phyloP scores from a whole-genome alignment of 805 yeast genomes.

The Metschnikowia arizonensis region DNA sequence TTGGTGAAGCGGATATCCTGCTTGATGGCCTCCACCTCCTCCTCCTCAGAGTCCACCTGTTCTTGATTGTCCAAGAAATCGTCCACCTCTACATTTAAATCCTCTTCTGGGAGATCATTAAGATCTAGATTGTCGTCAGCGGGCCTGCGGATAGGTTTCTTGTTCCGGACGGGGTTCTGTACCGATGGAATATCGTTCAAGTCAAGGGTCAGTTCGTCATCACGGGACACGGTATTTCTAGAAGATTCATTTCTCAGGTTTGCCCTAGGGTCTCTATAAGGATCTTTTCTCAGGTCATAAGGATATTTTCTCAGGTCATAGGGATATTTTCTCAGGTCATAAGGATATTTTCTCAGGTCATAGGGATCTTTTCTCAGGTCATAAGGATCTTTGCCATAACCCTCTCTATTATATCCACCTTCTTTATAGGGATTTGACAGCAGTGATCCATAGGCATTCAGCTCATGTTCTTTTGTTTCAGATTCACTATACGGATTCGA shows the following conservation, averaged over 20 bases:
- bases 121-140: slow-evolving; percentile 31
- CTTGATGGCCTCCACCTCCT: slow-evolving; percentile 82
- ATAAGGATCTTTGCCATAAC: too few species aligned
- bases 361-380: too few species aligned
- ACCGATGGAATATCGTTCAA: slow-evolving; percentile 37
- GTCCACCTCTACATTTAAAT: slow-evolving; percentile 37
- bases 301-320: background rate
- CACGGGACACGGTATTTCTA: background rate
- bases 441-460: slow-evolving; percentile 7
- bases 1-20: slow-evolving; percentile 79
- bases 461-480: slow-evolving; percentile 2
- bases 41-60: slow-evolving; percentile 61
- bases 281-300: background rate
- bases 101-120: slow-evolving; percentile 28
- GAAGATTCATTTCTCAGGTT: background rate
- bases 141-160: slow-evolving; percentile 22
- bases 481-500: slow-evolving; percentile 15
- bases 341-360: background rate
- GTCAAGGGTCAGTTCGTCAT: slow-evolving; percentile 35
- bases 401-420: background rate
- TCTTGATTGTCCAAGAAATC: slow-evolving; percentile 33
- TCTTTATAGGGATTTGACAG: background rate
- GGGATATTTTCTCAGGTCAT: too few species aligned
- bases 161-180: slow-evolving; percentile 21
- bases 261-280: background rate